Conservation (phyloP, 768 basidiomycete species). For the Boletus vermiculosoides region DNA sequence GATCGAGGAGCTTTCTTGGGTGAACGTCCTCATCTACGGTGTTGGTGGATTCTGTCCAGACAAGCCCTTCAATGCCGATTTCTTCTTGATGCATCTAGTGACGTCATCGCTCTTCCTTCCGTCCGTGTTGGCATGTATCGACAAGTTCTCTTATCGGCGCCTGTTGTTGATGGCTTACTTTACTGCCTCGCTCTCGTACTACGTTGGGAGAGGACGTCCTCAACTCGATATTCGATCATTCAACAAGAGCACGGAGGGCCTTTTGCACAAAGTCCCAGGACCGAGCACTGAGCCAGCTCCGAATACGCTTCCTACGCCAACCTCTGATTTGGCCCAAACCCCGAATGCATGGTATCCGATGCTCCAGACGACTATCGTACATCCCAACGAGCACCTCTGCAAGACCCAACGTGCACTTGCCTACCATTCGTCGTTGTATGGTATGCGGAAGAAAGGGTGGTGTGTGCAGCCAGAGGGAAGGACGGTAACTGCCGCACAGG, state of each 20-base stretch:
- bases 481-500: slow-evolving; percentile 18
- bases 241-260: slow-evolving; percentile 25
- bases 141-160: slow-evolving; percentile 24
- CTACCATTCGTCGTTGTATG: slow-evolving; percentile 45
- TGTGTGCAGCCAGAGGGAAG: slow-evolving; percentile 10
- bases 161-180: slow-evolving; percentile 33
- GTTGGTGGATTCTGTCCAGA: slow-evolving; percentile 48
- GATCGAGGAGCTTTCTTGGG: slow-evolving; percentile 63
- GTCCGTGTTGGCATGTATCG: slow-evolving; percentile 42
- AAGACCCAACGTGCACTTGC: slow-evolving; percentile 49
- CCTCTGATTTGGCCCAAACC: slow-evolving; percentile 35
- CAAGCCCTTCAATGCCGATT: slow-evolving; percentile 62
- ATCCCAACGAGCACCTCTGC: slow-evolving; percentile 56
- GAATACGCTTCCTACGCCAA: slow-evolving; percentile 29
- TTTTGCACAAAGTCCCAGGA: slow-evolving; percentile 36
- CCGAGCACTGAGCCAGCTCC: slow-evolving; percentile 22
- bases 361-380: slow-evolving; percentile 49
- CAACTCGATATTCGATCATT: slow-evolving; percentile 31
- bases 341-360: slow-evolving; percentile 61
- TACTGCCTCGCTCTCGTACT: slow-evolving; percentile 26
- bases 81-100: slow-evolving; percentile 68
- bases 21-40: slow-evolving; percentile 55
- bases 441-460: slow-evolving; percentile 34
- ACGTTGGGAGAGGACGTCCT: slow-evolving; percentile 36
- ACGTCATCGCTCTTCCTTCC: slow-evolving; percentile 65